Evolutionary conservation across 495 filamentous ascomycete species (phyloP).

Genomic region (Mycothermus thermophilus): DNA sequence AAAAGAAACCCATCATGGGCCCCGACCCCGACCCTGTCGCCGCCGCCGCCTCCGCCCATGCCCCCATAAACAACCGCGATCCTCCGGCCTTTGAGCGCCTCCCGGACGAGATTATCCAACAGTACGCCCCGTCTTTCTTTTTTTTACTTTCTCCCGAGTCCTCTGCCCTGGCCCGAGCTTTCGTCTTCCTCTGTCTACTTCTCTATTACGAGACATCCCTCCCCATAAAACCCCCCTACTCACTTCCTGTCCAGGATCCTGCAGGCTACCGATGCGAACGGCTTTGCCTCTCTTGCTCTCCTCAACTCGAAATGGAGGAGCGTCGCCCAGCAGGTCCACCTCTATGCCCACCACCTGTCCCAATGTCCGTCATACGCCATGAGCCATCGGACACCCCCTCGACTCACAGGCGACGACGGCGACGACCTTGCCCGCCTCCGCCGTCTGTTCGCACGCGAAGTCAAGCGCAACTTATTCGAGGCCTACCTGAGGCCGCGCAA

Average conservation of each 20-base stretch:
- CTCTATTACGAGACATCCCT: too few relatives aligned
- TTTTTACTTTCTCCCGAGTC: background rate
- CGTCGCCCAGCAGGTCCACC: constrained; percentile 52
- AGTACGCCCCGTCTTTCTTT: constrained; percentile 22
- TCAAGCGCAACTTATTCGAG: constrained; percentile 69
- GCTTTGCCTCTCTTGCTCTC: constrained; percentile 72
- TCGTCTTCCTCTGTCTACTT: background rate
- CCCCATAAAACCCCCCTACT: constrained; percentile 2
- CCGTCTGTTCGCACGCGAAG: constrained; percentile 51
- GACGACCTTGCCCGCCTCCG: constrained; percentile 49
- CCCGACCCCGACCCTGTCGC: constrained; percentile 4
- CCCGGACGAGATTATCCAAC: constrained; percentile 38
- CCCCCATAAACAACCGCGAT: too few relatives aligned
- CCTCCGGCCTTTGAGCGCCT: constrained; percentile 29
- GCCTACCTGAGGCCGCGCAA: constrained; percentile 56
- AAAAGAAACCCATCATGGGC: constrained; percentile 19
- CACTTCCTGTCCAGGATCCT: constrained; percentile 46
- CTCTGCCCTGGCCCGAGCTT: background rate
- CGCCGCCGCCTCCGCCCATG: too few relatives aligned
- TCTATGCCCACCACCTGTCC: constrained; percentile 67
- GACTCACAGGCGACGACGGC: constrained; percentile 24
- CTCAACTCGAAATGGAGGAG: constrained; percentile 65
- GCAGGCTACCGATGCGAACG: constrained; percentile 56
- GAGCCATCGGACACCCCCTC: constrained; percentile 38
- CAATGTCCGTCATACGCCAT: constrained; percentile 54